Evolutionary conservation across 2,329 filamentous ascomycete genomes (phyloP), one percentile per base, ranked within the genome.

Genomic region (Beauveria asiatica): DNA sequence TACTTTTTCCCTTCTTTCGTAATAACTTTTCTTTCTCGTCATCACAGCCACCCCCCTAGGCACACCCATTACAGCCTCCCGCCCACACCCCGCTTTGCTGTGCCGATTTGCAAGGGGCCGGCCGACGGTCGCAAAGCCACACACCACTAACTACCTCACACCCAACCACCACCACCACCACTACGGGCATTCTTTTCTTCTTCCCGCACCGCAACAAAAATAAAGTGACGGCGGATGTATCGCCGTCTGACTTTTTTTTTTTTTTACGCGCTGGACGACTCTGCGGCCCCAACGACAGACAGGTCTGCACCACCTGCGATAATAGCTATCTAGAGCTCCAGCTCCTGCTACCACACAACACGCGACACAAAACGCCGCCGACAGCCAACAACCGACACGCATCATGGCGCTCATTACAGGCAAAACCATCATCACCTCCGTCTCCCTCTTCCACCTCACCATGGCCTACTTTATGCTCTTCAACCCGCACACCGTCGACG

Each of bases 391-490:
- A 25, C 25, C 10, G 5, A 21, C 23, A 56, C 27, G 5, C 13
- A 52, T 3, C 53, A 97, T 97, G 92, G 88, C 85, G 37, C 79
- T 95, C 72, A 82, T 97, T 69, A 92, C 90, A 2, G 86, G 87
- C 62, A 88, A 83, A 70, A 90, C 87, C 9, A 87, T 96, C 72
- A 87, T 97, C 67, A 88, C 89, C 67, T 87, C 85, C 57, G 78
- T 96, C 66, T 89, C 88, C 66, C 82, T 96, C 70, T 91, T 94
- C 77, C 90, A 96, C 75, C 74, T 96, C 65, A 90, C 89, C 6
- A 78, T 94, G 53, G 91, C 87, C 67, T 92, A 87, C 74, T 90
- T 94, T 77, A 88, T 97, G 76, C 80, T 95, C 67, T 87, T 84
- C 46, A 86, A 81, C 61, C 92, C 92, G 6, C 76, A 77, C 63